phyloP scores from a whole-genome alignment of 352 stramenopile species.

The Pythium brachiatum region DNA sequence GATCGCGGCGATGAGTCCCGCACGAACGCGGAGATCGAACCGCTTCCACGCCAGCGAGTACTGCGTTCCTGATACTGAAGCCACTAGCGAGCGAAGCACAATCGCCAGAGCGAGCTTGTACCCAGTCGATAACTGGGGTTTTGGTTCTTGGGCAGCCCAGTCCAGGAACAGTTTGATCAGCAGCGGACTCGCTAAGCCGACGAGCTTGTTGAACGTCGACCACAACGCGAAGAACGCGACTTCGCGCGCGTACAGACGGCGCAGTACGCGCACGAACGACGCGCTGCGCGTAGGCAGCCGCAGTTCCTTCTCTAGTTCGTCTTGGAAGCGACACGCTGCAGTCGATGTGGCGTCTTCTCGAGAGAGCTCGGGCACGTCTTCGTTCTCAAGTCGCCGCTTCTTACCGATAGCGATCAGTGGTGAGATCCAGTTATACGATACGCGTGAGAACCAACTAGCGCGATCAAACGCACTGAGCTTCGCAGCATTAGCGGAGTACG shows the following conservation, averaged over 20 bases:
- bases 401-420: slow-evolving; percentile 56
- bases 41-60: slow-evolving; percentile 76
- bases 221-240: slow-evolving; percentile 57
- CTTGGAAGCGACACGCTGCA: slow-evolving; percentile 43
- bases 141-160: slow-evolving; percentile 45
- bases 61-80: slow-evolving; percentile 69
- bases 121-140: slow-evolving; percentile 37
- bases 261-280: slow-evolving; percentile 56
- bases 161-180: slow-evolving; percentile 81
- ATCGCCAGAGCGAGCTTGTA: slow-evolving; percentile 63
- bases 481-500: not conserved
- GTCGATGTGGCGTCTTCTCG: slow-evolving; percentile 41
- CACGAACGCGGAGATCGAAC: slow-evolving; percentile 70
- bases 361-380: slow-evolving; percentile 58
- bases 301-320: slow-evolving; percentile 39
- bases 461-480: slow-evolving; percentile 40
- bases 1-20: slow-evolving; percentile 66
- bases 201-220: slow-evolving; percentile 70
- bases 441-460: slow-evolving; percentile 47
- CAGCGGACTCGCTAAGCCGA: slow-evolving; percentile 65
- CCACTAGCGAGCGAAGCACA: slow-evolving; percentile 47
- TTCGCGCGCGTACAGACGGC: slow-evolving; percentile 57
- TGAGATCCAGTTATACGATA: slow-evolving; percentile 71
- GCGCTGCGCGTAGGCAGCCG: not conserved
- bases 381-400: slow-evolving; percentile 50